Percentiles rank a stretch among this genome's conserved stretches.
Conservation (phyloP, 495 filamentous ascomycete genomes). For the Lepraria neglecta region DNA sequence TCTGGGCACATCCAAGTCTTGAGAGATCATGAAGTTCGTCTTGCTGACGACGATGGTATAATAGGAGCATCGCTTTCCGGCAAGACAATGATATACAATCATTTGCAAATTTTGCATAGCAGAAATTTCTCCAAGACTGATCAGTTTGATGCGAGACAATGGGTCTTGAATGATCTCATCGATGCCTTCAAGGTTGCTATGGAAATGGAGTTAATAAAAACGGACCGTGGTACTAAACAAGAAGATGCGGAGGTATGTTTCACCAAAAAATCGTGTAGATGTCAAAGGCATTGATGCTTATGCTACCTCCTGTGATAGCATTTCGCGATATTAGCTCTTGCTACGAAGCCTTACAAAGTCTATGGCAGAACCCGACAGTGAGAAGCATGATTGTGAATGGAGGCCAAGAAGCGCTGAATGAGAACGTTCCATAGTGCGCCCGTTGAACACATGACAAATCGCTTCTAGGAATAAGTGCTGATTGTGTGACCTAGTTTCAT, state of each 20-base stretch:
- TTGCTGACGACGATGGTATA: background rate
- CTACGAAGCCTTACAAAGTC: conserved; percentile 6
- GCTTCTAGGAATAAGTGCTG: background rate
- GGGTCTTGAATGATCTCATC: background rate
- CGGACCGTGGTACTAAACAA: background rate
- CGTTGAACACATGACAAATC: background rate
- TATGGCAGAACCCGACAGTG: background rate
- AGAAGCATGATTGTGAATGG: conserved; percentile 2
- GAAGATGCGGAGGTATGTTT: background rate
- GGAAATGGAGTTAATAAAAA: background rate
- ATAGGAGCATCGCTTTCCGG: conserved; percentile 18
- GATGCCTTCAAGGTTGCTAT: conserved; percentile 8
- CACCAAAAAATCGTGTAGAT: background rate
- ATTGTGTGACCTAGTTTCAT: background rate
- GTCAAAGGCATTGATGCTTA: too few species aligned
- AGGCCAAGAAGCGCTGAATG: background rate
- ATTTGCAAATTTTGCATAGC: conserved; percentile 14
- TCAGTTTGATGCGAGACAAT: background rate
- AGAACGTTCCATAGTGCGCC: conserved; percentile 16
- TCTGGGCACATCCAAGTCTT: background rate
- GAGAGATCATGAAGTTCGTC: background rate
- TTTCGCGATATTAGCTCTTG: background rate
- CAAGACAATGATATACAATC: conserved; percentile 19
- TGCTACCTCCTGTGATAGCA: background rate
- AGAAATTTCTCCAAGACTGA: background rate